Percentiles rank a stretch among this genome's conserved stretches.
Evolutionary conservation across 2,329 filamentous ascomycete species (phyloP).

Genomic region (Pestalotiopsis sp.): DNA sequence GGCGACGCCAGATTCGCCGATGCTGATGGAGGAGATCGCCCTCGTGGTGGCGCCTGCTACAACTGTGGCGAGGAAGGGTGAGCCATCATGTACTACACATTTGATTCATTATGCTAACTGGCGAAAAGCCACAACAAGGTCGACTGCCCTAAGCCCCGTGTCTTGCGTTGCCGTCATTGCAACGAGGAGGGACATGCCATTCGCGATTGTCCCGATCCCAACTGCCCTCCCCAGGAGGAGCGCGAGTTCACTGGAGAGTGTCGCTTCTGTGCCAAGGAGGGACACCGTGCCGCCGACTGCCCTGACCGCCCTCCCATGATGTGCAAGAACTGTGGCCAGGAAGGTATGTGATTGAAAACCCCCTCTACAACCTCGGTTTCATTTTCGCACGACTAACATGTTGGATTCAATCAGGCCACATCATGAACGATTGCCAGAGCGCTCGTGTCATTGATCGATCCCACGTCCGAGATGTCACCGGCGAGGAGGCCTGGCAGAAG

Average conservation of each 20-base stretch:
- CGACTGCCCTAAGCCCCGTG: conserved; percentile 60
- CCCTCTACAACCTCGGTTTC: not conserved
- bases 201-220: conserved; percentile 24
- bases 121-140: conserved; percentile 58
- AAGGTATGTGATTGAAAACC: conserved; percentile 44
- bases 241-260: conserved; percentile 48
- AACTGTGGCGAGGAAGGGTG: conserved; percentile 60
- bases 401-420: conserved; percentile 49
- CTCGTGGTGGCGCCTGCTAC: conserved; percentile 51
- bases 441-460: conserved; percentile 60
- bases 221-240: conserved; percentile 23
- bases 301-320: conserved; percentile 56
- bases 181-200: conserved; percentile 49
- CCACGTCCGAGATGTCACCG: conserved; percentile 46
- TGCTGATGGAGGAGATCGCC: conserved; percentile 21
- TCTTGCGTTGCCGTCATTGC: conserved; percentile 48
- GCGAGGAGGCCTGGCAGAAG: conserved; percentile 60
- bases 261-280: conserved; percentile 48
- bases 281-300: conserved; percentile 64
- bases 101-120: conserved; percentile 15
- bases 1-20: conserved; percentile 9
- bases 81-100: conserved; percentile 17
- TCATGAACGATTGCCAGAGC: conserved; percentile 56
- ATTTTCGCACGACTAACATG: conserved; percentile 11
- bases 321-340: conserved; percentile 64